Conservation (phyloP, 78 protist species). For the Andalucia godoyi region DNA sequence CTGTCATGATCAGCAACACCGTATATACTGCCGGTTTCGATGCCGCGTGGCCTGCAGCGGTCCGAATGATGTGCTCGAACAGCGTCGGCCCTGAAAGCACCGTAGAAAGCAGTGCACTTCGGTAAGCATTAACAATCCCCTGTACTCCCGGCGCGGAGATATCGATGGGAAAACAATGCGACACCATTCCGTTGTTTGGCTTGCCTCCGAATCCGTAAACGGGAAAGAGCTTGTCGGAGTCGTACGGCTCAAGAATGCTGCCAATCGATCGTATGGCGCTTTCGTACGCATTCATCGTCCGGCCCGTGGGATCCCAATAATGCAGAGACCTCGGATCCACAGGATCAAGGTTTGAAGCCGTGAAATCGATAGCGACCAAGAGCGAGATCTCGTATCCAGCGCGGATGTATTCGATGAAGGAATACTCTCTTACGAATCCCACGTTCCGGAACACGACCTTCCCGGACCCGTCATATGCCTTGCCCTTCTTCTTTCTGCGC, state of each 20-base stretch:
- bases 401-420: conserved; percentile 52
- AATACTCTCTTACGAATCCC: neutral
- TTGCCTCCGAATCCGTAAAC: conserved; percentile 72
- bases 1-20: conserved; percentile 54
- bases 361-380: conserved; percentile 73
- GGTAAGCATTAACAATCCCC: no score
- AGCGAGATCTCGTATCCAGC: conserved; percentile 53
- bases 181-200: conserved; percentile 8
- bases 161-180: conserved; percentile 53
- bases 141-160: no score
- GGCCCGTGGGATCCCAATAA: conserved; percentile 8
- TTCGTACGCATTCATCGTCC: conserved; percentile 33
- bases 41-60: neutral
- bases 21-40: conserved; percentile 17
- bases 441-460: conserved; percentile 3
- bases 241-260: conserved; percentile 41
- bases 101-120: no score
- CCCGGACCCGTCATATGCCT: conserved; percentile 42
- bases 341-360: conserved; percentile 58
- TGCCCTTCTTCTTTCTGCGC: conserved; percentile 19
- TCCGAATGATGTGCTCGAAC: conserved; percentile 23
- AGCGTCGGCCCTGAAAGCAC: conserved; percentile 34
- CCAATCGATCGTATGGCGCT: conserved; percentile 43
- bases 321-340: conserved; percentile 37
- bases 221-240: conserved; percentile 48